phyloP scores from a whole-genome alignment of 2,329 filamentous ascomycete genomes.

The Verticillium nonalfalfae region DNA sequence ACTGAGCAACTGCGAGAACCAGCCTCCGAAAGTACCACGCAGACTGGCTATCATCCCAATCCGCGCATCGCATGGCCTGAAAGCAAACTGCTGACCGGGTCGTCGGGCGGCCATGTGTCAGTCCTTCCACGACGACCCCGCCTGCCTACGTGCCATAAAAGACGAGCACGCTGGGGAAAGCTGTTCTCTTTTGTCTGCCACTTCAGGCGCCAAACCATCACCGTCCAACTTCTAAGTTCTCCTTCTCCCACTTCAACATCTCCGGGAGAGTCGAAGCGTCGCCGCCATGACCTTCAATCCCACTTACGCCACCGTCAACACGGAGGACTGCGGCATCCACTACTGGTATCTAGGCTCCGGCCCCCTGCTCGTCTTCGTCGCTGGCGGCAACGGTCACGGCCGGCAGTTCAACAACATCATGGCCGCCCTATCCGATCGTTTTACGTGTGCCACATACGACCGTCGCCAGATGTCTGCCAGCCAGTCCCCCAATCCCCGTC shows the following conservation, averaged over 20 bases:
- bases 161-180: neutral
- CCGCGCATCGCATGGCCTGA: no score
- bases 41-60: no score
- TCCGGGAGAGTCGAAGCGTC: neutral
- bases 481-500: slow-evolving; percentile 15
- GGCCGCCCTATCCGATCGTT: slow-evolving; percentile 15
- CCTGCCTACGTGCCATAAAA: neutral
- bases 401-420: slow-evolving; percentile 22
- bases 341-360: slow-evolving; percentile 23
- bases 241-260: neutral
- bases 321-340: slow-evolving; percentile 22
- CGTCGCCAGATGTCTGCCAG: slow-evolving; percentile 25
- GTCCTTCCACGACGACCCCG: neutral
- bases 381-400: slow-evolving; percentile 25
- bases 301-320: slow-evolving; percentile 15
- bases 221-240: no score
- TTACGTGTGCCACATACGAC: slow-evolving; percentile 23
- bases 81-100: neutral
- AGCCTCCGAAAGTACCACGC: no score
- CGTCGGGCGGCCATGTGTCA: neutral
- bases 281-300: slow-evolving; percentile 13
- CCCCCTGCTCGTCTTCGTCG: slow-evolving; percentile 22
- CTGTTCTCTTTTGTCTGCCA: no score
- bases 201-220: no score
- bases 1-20: no score